Evolutionary conservation across 257 asterid species (phyloP), one percentile per base, ranked within the genome.

Genomic region (Scutellaria barbata): DNA sequence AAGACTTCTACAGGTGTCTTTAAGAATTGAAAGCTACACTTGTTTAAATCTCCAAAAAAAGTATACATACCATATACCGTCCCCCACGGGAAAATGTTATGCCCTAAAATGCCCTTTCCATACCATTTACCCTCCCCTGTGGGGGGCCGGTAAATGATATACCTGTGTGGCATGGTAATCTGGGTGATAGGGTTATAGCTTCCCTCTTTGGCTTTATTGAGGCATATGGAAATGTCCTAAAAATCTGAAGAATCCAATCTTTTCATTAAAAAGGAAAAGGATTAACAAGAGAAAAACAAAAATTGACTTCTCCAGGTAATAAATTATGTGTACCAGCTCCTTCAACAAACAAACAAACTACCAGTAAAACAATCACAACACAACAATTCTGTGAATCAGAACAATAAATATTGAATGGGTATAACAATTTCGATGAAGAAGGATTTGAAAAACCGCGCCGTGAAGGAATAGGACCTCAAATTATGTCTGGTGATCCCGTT

Each of bases 341-440:
- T 45, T 55, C 56, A 56, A 22, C 25, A 45, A 59, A 71, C 43
- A 72, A 56, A 68, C 72, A 74, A 20, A 65, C 33, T 50, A 61
- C 41, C 45, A 43, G 67, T 30, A 68, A n/a, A 50, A 48, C 53
- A 62, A 41, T 35, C 77, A 58, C 45, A 47, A 47, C 42, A 79
- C 79, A 70, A 79, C 76, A 74, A 66, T 12, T 42, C 63, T 18
- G 42, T 42, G 41, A 62, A 73, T 53, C 71, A 35, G 45, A 30
- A 35, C 7, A 51, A 30, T 22, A 68, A 57, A 40, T 59, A 39
- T 69, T 55, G 50, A 52, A 71, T 45, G 48, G 69, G 50, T 20
- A 17, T 65, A 40, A 50, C 40, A 35, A 63, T 64, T 37, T 40
- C 41, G 18, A 68, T 14, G 56, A 45, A 66, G 42, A 47, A 60